Base-by-base conservation (phyloP, 2,329 filamentous ascomycete genomes). In the Fusarium sp. region DNA sequence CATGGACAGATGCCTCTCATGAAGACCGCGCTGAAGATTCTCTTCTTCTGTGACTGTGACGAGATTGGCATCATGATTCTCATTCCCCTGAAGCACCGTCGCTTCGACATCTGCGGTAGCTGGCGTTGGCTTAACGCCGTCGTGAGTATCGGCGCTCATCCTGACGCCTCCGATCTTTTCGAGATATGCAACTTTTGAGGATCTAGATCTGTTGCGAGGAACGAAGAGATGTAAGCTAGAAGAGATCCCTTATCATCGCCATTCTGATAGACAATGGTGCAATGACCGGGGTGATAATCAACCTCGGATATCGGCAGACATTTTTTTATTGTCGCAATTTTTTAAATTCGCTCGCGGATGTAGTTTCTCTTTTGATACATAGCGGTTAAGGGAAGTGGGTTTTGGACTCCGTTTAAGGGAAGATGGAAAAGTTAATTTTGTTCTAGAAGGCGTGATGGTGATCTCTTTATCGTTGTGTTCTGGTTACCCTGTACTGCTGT, bases 1-100 rank as follows among this genome's bases (percentile, higher is more conserved):
- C 54, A 87, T 78, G 71, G 86, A 85, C 60, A 87, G 82, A 65
- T 86, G 73, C 16, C 73, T 71, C 64, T 76, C 74, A 4, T 64
- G 62, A 14, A 76, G 61, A 18, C 74, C 74, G 54, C 74, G 74
- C 48, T 73, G 66, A 3, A 76, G 71, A 21, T 55, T 67, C n/a
- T 56, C 59, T 54, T 75, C 59, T 49, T 76, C 74, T 4, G 65
- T 65, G 13, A 51, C 61, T 20, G 74, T 76, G 3, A 76, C 69
- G 20, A 76, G 60, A 51, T 75, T 70, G 32, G 59, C 72, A 48
- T 58, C 58, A 41, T 58, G 43, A 18, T 42, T 27, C 21, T 23
- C 23, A 12, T 42, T 37, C 4, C 18, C 23, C 20, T 48, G 51
- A 25, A 21, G n/a, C 4, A 54, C 40, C 3, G 37, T 20, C 50